Evolutionary conservation across 352 stramenopile genomes (phyloP).

Genomic region (Phytophthora melonis): DNA sequence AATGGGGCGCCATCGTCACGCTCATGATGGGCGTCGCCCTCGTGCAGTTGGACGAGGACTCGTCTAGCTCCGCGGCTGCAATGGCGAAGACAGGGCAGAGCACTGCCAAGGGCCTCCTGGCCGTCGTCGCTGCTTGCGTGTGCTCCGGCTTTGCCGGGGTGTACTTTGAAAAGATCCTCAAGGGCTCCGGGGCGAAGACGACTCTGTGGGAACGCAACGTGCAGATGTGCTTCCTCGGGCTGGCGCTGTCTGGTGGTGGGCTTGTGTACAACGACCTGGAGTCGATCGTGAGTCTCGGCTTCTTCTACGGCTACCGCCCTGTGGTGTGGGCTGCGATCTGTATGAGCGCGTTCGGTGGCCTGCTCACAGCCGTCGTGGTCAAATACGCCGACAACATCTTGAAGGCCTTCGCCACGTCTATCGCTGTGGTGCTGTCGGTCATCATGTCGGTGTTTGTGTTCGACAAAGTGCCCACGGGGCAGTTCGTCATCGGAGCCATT

Average conservation of each 20-base stretch:
- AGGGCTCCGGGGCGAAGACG: slow-evolving; percentile 62
- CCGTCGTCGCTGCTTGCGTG: slow-evolving; percentile 75
- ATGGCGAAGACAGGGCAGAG: slow-evolving; percentile 47
- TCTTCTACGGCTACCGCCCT: slow-evolving; percentile 87
- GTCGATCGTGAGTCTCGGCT: slow-evolving; percentile 58
- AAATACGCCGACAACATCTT: slow-evolving; percentile 91
- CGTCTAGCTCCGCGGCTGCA: slow-evolving; percentile 16
- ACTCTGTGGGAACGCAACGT: slow-evolving; percentile 88
- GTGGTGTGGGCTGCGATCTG: slow-evolving; percentile 80
- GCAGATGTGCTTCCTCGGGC: slow-evolving; percentile 82
- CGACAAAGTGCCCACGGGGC: slow-evolving; percentile 76
- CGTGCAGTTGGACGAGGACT: slow-evolving; percentile 72
- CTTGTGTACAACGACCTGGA: slow-evolving; percentile 73
- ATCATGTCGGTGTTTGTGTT: slow-evolving; percentile 89
- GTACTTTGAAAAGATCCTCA: slow-evolving; percentile 91
- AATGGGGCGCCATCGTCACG: slow-evolving; percentile 83
- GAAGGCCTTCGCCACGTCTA: slow-evolving; percentile 88
- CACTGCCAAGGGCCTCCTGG: slow-evolving; percentile 73
- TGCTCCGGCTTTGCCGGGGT: slow-evolving; percentile 87
- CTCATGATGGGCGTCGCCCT: slow-evolving; percentile 86
- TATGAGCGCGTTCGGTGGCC: slow-evolving; percentile 73
- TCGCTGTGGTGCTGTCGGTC: slow-evolving; percentile 83
- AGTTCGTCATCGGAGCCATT: slow-evolving; percentile 78
- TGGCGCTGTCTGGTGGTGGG: slow-evolving; percentile 65
- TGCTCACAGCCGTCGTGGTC: slow-evolving; percentile 86